Evolutionary conservation across 805 yeast species (phyloP).

Genomic region (Lachancea waltii): DNA sequence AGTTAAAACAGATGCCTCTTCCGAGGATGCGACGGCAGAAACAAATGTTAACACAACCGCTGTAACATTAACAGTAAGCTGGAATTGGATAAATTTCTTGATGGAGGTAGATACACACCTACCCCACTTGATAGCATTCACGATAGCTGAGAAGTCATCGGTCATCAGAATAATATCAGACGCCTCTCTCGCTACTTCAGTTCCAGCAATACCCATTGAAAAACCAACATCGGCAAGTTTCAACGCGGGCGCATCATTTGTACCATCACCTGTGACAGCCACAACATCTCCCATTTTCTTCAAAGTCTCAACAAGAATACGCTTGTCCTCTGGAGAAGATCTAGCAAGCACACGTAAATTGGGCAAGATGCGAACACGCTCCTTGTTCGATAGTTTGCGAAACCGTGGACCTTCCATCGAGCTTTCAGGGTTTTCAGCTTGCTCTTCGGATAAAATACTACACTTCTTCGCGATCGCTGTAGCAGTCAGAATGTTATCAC

Average conservation of each 20-base stretch:
- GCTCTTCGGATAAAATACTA: constrained; percentile 53
- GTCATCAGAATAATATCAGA: constrained; percentile 89
- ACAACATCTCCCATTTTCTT: constrained; percentile 84
- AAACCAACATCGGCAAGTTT: constrained; percentile 97
- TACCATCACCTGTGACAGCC: constrained; percentile 99
- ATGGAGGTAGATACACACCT: constrained; percentile 92
- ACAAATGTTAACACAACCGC: constrained; percentile 94
- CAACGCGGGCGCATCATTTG: constrained; percentile 97
- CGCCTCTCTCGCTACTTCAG: constrained; percentile 98
- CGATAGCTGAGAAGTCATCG: constrained; percentile 90
- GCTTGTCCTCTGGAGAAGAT: constrained; percentile 93
- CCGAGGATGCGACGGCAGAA: constrained; percentile 79
- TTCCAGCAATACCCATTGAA: constrained; percentile 97
- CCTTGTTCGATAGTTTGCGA: constrained; percentile 53
- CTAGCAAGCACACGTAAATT: constrained; percentile 80
- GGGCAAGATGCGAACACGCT: constrained; percentile 61
- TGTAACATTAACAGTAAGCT: constrained; percentile 90
- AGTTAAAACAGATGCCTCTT: constrained; percentile 81
- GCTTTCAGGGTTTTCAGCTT: constrained; percentile 45
- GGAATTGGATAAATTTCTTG: constrained; percentile 93
- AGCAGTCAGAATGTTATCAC: constrained; percentile 90
- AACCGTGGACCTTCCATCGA: constrained; percentile 93
- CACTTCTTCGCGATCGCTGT: constrained; percentile 83
- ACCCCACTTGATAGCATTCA: constrained; percentile 97
- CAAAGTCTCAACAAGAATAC: constrained; percentile 75